Evolutionary conservation across 306 rosid genomes (phyloP).

Genomic region (Vicia sativa): DNA sequence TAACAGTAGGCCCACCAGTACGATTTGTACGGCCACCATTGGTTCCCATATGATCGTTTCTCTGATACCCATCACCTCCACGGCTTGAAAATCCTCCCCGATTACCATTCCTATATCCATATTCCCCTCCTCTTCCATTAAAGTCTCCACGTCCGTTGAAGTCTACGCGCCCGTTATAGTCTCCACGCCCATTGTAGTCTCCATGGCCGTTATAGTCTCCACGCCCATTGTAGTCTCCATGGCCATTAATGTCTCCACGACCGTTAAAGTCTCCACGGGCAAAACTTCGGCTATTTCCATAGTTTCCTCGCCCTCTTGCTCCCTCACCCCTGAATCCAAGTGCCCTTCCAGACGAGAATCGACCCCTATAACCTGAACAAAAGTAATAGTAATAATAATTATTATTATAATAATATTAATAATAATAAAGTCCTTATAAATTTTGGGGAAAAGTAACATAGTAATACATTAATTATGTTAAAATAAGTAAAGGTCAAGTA

Average conservation of each 20-base stretch:
- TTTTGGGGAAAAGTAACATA: no score
- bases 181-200: background rate
- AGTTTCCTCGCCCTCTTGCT: conserved; percentile 73
- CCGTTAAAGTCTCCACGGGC: conserved; percentile 58
- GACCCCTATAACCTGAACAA: conserved; percentile 65
- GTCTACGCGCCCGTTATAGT: conserved; percentile 22
- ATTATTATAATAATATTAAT: background rate
- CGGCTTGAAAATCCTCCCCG: conserved; percentile 58
- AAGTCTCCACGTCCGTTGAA: conserved; percentile 55
- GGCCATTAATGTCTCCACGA: conserved; percentile 56
- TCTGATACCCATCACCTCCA: conserved; percentile 69
- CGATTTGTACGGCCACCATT: conserved; percentile 59
- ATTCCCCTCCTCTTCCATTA: conserved; percentile 52
- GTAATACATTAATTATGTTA: no score
- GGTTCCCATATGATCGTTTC: conserved; percentile 52
- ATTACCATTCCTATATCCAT: conserved; percentile 60
- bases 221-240: conserved; percentile 42
- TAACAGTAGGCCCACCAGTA: conserved; percentile 50
- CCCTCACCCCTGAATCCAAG: conserved; percentile 69
- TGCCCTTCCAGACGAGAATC: conserved; percentile 62
- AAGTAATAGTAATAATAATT: background rate
- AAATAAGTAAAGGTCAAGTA: background rate
- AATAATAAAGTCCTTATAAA: background rate
- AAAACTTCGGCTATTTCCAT: conserved; percentile 65
- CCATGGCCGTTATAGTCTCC: conserved; percentile 46